phyloP scores from a whole-genome alignment of 2,329 filamentous ascomycete genomes.

The Ambrosiella xylebori region DNA sequence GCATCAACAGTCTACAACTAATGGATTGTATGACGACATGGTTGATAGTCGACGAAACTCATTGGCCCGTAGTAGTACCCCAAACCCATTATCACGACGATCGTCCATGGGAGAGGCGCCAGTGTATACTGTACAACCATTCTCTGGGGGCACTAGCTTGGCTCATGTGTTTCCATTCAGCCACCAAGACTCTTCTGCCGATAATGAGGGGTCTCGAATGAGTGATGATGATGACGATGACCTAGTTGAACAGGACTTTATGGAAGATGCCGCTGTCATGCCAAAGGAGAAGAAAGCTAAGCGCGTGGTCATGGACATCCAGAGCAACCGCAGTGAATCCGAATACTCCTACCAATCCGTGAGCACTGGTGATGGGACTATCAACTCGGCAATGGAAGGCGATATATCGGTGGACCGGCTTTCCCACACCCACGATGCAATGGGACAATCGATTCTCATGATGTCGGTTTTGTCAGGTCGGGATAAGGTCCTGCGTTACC shows the following conservation, averaged over 20 bases:
- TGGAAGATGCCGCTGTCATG: constrained; percentile 14
- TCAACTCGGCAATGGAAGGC: constrained; percentile 57
- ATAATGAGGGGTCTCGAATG: not conserved
- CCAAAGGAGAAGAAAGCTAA: constrained; percentile 44
- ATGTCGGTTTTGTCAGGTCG: constrained; percentile 65
- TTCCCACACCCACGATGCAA: constrained; percentile 49
- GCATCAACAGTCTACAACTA: not conserved
- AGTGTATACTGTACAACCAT: constrained; percentile 21
- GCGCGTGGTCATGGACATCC: constrained; percentile 74
- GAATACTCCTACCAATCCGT: constrained; percentile 68
- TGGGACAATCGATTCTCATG: constrained; percentile 75
- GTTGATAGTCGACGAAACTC: constrained; percentile 7
- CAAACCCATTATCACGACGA: constrained; percentile 21
- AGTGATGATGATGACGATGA: constrained; percentile 18
- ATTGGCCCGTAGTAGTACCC: not conserved
- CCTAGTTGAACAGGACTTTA: constrained; percentile 16
- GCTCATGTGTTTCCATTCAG: constrained; percentile 83
- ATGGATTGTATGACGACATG: constrained; percentile 7
- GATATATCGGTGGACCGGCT: constrained; percentile 71
- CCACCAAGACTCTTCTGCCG: not conserved
- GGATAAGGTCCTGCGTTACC: constrained; percentile 55
- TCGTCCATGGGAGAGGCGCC: constrained; percentile 20
- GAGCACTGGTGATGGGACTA: constrained; percentile 60
- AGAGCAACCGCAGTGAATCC: constrained; percentile 76
- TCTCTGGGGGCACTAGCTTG: constrained; percentile 41